phyloP scores from a whole-genome alignment of 1,139 yeast genomes.

The Kazachstania sp. region DNA sequence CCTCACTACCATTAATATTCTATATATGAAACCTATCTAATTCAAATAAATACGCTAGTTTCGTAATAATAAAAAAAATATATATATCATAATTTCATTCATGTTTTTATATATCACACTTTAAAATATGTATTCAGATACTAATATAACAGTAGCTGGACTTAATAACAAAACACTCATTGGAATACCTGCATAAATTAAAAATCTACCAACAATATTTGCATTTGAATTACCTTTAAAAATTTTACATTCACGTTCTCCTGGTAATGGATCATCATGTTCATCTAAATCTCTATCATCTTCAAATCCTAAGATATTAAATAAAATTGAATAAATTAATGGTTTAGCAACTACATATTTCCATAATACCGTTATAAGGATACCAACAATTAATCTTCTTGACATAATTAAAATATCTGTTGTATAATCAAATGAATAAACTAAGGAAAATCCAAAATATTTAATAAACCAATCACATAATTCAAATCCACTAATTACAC shows the following conservation, averaged over 20 bases:
- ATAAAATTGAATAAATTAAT: not conserved
- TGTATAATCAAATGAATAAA: constrained; percentile 6
- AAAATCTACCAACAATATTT: constrained; percentile 25
- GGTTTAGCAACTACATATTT: not conserved
- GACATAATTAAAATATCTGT: not conserved
- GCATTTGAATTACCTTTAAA: constrained; percentile 22
- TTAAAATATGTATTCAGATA: not conserved
- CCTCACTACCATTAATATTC: too few species aligned
- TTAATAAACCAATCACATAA: constrained; percentile 22
- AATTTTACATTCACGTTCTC: constrained; percentile 15
- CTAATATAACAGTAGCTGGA: constrained; percentile 17
- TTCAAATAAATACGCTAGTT: too few species aligned
- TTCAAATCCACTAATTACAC: constrained; percentile 67
- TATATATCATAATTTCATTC: too few species aligned
- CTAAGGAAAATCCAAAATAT: constrained; percentile 6
- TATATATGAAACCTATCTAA: too few species aligned
- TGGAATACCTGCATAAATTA: constrained; percentile 29
- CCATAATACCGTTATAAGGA: not conserved
- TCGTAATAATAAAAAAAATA: too few species aligned
- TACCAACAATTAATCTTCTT: not conserved
- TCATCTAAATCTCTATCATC: constrained; percentile 18
- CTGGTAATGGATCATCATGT: not conserved
- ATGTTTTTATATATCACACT: not conserved
- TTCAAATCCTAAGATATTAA: constrained; percentile 11
- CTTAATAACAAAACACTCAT: constrained; percentile 22